phyloP scores from a whole-genome alignment of 495 filamentous ascomycete genomes.

The Hypoxylon subgilvum region DNA sequence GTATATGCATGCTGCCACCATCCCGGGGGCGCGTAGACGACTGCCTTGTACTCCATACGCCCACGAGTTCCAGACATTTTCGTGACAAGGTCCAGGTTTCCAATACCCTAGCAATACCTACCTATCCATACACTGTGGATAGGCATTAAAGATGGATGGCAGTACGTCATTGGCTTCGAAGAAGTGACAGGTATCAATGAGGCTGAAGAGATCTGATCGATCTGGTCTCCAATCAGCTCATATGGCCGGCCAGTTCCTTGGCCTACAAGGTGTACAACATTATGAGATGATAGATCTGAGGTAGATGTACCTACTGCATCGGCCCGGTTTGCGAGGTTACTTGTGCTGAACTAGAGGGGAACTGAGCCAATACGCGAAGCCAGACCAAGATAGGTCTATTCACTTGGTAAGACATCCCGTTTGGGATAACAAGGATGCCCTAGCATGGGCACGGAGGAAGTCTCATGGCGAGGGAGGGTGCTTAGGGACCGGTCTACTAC shows the following conservation, averaged over 20 bases:
- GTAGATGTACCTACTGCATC: conserved; percentile 16
- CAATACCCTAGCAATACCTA: conserved; percentile 2
- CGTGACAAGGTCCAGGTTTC: not conserved
- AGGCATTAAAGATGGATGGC: not conserved
- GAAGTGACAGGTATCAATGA: conserved; percentile 15
- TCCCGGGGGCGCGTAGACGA: not conserved
- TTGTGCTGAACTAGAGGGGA: conserved; percentile 9
- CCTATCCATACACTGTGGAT: not conserved
- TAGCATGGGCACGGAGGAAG: not conserved
- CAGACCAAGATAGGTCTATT: conserved; percentile 6
- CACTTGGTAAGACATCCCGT: conserved; percentile 20
- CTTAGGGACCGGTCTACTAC: not conserved
- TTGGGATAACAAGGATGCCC: conserved; percentile 8
- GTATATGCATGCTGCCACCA: conserved; percentile 5
- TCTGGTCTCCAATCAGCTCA: not conserved
- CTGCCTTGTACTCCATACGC: no score
- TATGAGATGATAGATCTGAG: not conserved
- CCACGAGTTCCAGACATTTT: no score
- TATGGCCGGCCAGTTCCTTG: not conserved
- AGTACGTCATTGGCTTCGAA: not conserved
- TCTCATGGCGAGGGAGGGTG: not conserved
- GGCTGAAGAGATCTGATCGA: conserved; percentile 13
- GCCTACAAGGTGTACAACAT: not conserved
- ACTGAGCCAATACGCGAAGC: conserved; percentile 2
- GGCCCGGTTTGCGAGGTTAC: conserved; percentile 20